These are phyloP conservation scores for Luzula sylvatica DNA, from an alignment of 176 grass and related monocot species.

Conservation along the genomic window DNA sequence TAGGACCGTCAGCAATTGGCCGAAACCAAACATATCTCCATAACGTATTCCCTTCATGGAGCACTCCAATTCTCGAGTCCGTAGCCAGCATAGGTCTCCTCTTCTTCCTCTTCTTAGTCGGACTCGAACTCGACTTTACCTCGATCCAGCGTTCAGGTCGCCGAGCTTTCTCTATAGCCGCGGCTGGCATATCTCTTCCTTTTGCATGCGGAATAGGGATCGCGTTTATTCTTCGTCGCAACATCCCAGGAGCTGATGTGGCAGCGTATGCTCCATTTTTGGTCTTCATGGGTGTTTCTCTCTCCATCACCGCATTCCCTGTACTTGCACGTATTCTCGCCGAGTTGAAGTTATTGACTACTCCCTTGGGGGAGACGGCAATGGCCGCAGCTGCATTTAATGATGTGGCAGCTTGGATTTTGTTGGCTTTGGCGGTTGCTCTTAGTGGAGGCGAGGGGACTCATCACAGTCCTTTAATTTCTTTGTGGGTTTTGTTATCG, in stretches of 20 bases:
- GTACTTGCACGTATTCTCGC: conserved; percentile 83
- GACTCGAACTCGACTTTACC: conserved; percentile 66
- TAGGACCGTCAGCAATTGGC: conserved; percentile 68
- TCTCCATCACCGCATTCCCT: conserved; percentile 85
- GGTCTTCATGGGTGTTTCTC: conserved; percentile 77
- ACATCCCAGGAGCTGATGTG: conserved; percentile 40
- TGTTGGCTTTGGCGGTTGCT: conserved; percentile 61
- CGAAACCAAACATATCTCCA: conserved; percentile 54
- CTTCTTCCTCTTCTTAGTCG: conserved; percentile 87
- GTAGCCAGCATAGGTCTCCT: conserved; percentile 74
- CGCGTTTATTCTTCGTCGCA: conserved; percentile 38
- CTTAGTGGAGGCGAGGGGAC: conserved; percentile 24
- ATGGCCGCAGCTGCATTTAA: conserved; percentile 65
- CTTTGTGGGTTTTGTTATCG: conserved; percentile 59
- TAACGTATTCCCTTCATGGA: conserved; percentile 61
- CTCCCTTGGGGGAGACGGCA: conserved; percentile 52
- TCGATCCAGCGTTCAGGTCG: conserved; percentile 46
- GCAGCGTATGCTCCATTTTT: conserved; percentile 51
- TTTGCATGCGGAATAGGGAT: conserved; percentile 71
- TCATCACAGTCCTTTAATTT: conserved; percentile 28
- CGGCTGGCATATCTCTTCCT: conserved; percentile 48
- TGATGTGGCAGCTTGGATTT: conserved; percentile 75
- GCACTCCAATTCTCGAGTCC: conserved; percentile 68
- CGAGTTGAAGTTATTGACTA: conserved; percentile 74
- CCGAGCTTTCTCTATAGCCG: conserved; percentile 60